Percentiles rank a stretch among this genome's conserved stretches.
Conservation (phyloP, 768 basidiomycete species). For the Symmetrospora coprosmae region DNA sequence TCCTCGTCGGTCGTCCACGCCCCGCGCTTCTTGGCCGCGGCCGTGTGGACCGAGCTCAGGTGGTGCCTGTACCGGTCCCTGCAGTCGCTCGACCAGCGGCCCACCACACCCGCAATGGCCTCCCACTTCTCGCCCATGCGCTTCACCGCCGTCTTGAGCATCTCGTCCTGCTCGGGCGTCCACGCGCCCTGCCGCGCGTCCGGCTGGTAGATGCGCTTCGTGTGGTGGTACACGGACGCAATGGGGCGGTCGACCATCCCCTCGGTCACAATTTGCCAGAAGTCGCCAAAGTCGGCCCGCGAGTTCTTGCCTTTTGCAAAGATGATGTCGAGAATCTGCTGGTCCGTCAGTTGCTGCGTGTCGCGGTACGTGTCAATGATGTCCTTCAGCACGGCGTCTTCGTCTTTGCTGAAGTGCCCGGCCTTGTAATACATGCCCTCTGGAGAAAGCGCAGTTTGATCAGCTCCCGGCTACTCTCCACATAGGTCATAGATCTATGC, state of each 20-base stretch:
- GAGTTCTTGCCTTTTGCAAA: neutral
- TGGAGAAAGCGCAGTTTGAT: neutral
- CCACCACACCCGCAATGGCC: neutral
- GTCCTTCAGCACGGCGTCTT: slow-evolving; percentile 22
- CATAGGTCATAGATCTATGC: neutral
- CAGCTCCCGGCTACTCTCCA: too few species aligned
- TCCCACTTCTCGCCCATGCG: slow-evolving; percentile 4
- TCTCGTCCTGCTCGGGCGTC: slow-evolving; percentile 20
- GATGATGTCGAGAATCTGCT: slow-evolving; percentile 15
- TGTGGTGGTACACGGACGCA: slow-evolving; percentile 26
- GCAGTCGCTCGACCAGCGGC: slow-evolving; percentile 9
- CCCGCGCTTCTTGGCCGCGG: neutral
- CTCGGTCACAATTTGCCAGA: slow-evolving; percentile 18
- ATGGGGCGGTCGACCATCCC: slow-evolving; percentile 23
- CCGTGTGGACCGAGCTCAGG: neutral
- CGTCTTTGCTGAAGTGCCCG: slow-evolving; percentile 24
- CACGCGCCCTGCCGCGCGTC: neutral
- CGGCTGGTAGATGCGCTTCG: slow-evolving; percentile 13
- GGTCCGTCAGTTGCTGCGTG: neutral
- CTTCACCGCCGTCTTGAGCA: slow-evolving; percentile 7
- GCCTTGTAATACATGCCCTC: neutral
- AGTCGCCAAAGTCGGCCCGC: neutral
- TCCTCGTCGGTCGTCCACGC: slow-evolving; percentile 10
- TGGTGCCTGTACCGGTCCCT: slow-evolving; percentile 14
- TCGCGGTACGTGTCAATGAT: slow-evolving; percentile 17